phyloP scores from a whole-genome alignment of 1,284 basidiomycete genomes.

The Apiotrichum veenhuisii region DNA sequence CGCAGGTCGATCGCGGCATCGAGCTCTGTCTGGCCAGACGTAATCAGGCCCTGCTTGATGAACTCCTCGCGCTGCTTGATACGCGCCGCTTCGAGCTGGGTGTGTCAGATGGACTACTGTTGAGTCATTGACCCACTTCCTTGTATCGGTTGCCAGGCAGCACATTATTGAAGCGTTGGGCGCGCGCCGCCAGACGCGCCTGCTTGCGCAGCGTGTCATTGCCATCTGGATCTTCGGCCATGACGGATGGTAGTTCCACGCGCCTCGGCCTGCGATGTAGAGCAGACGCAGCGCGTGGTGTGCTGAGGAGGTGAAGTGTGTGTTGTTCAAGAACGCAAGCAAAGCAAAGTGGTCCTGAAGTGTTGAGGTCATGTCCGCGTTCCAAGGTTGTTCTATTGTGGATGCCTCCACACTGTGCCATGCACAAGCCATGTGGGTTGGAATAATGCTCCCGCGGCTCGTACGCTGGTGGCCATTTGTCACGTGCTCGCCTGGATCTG shows the following conservation, averaged over 20 bases:
- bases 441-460: not conserved
- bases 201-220: slow-evolving; percentile 33
- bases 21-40: slow-evolving; percentile 75
- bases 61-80: slow-evolving; percentile 69
- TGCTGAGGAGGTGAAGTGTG: not conserved
- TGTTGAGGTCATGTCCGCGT: not conserved
- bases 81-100: slow-evolving; percentile 56
- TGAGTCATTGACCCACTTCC: slow-evolving; percentile 32
- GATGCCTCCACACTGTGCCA: not conserved
- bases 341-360: not conserved
- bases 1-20: slow-evolving; percentile 84
- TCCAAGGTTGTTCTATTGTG: not conserved
- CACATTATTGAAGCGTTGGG: slow-evolving; percentile 44
- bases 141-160: slow-evolving; percentile 48
- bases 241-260: not conserved
- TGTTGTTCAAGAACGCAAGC: not conserved
- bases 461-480: not conserved
- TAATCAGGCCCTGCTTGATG: slow-evolving; percentile 81
- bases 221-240: slow-evolving; percentile 28
- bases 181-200: slow-evolving; percentile 35
- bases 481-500: too few relatives aligned
- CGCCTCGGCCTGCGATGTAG: slow-evolving; percentile 5
- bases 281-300: slow-evolving; percentile 13
- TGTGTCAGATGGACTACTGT: not conserved
- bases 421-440: not conserved